Conservation (phyloP, 1,284 basidiomycete species). For the Sphagnurus paluster region DNA sequence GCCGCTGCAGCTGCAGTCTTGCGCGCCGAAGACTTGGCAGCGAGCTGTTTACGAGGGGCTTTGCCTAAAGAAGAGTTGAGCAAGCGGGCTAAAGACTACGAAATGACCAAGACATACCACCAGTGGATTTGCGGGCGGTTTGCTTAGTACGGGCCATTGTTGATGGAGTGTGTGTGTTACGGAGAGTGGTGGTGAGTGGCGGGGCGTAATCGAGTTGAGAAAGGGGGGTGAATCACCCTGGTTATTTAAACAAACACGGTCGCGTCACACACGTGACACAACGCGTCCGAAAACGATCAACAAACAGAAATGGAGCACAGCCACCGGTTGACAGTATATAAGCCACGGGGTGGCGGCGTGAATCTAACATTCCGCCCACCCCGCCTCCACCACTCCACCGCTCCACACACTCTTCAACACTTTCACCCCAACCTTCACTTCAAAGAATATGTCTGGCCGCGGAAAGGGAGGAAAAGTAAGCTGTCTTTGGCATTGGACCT, state of each 20-base stretch:
- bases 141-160: constrained; percentile 69
- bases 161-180: constrained; percentile 28
- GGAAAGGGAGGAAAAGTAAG: constrained; percentile 49
- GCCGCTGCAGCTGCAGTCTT: constrained; percentile 64
- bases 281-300: constrained; percentile 31
- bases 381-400: constrained; percentile 5
- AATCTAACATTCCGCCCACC: neutral
- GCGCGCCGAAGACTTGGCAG: constrained; percentile 76
- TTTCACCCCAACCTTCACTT: constrained; percentile 5
- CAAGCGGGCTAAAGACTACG: neutral
- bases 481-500: neutral
- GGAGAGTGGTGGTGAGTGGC: constrained; percentile 21
- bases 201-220: constrained; percentile 22
- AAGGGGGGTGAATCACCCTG: constrained; percentile 38
- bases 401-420: neutral
- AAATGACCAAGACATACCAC: constrained; percentile 51
- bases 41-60: constrained; percentile 89
- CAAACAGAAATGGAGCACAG: constrained; percentile 39
- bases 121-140: constrained; percentile 89
- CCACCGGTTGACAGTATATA: constrained; percentile 44
- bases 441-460: constrained; percentile 46
- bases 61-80: constrained; percentile 46
- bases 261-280: constrained; percentile 41
- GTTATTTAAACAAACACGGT: constrained; percentile 30
- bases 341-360: constrained; percentile 11